Base-by-base conservation (phyloP, 2,329 filamentous ascomycete genomes). In the Trichoderma semiorbis region DNA sequence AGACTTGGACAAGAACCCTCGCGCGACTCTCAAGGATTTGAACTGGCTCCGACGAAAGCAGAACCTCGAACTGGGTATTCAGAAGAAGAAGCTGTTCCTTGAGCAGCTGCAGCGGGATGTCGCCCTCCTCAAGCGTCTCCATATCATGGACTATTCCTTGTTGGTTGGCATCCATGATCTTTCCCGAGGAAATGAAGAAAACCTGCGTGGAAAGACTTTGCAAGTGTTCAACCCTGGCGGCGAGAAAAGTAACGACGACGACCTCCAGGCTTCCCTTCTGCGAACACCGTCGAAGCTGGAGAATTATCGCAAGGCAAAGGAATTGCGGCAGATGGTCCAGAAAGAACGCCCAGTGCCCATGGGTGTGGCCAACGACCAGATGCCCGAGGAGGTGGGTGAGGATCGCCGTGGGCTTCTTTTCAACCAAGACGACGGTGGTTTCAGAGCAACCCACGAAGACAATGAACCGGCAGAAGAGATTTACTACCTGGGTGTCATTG, bases 91-190 rank as follows among this genome's bases (percentile, higher is more conserved):
- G 62, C 84, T 94, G 24, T 99, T 99, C 79, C 86, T 98, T 61
- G 90, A 94, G 77, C 96, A 99, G 82, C 89, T 99, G 78, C 89
- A 94, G 76, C 89, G 89, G 73, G 96, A 99, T 80, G 96, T 99
- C 10, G 89, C 90, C 67, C 85, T 99, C 36, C 84, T 99, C 72
- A 94, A 98, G 82, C 90, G 88, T 76, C 86, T 98, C 57, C 92
- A 97, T 77, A 98, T 99, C 77, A 99, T 99, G 96, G 96, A 99
- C 81, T 99, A 99, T 82, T 98, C 95, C 11, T 88, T 99, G 73
- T 87, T 99, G 47, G 90, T 99, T 69, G 96, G 96, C 64, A 96
- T 98, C 65, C 96, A 99, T 79, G 96, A 99, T 79, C 81, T 97
- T 24, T 89, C 90, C 69, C 91, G 93, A 76, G 96, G 96, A 34